These are phyloP conservation scores for Talaromyces sp. DNA, from an alignment of 2,329 filamentous ascomycete genomes.

Conservation along the genomic window DNA sequence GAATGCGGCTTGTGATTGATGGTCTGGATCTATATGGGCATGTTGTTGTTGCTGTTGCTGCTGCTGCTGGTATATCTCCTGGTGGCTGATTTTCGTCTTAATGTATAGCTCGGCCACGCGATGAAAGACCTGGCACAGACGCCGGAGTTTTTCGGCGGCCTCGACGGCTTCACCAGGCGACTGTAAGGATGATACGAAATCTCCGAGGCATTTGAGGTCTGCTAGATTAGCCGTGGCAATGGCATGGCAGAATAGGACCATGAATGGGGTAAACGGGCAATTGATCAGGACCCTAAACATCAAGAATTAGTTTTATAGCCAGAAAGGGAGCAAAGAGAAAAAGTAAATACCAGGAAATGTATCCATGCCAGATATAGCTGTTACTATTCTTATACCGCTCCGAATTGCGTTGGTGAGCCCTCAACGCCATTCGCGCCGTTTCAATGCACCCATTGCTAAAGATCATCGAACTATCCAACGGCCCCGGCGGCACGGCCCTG, in stretches of 20 bases:
- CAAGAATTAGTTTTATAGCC: not conserved
- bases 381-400: slow-evolving; percentile 14
- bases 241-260: slow-evolving; percentile 35
- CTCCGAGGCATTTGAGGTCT: slow-evolving; percentile 48
- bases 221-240: slow-evolving; percentile 44
- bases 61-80: slow-evolving; percentile 1
- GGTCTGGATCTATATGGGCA: not conserved
- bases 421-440: slow-evolving; percentile 30
- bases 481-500: slow-evolving; percentile 31
- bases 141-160: slow-evolving; percentile 52
- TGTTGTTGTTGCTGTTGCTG: slow-evolving; percentile 4
- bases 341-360: slow-evolving; percentile 12
- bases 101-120: slow-evolving; percentile 15
- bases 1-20: not conserved
- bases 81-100: slow-evolving; percentile 10
- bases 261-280: slow-evolving; percentile 39
- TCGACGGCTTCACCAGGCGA: slow-evolving; percentile 46
- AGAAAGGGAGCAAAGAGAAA: not conserved
- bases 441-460: slow-evolving; percentile 34
- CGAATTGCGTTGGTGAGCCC: slow-evolving; percentile 24
- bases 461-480: slow-evolving; percentile 20
- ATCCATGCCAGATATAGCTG: slow-evolving; percentile 15
- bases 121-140: slow-evolving; percentile 44
- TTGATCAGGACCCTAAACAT: slow-evolving; percentile 21
- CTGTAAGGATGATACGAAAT: slow-evolving; percentile 51